Percentiles rank a stretch among this genome's conserved stretches.
phyloP scores from a whole-genome alignment of 164 flowering plant species.

The Magnolia sinica region DNA sequence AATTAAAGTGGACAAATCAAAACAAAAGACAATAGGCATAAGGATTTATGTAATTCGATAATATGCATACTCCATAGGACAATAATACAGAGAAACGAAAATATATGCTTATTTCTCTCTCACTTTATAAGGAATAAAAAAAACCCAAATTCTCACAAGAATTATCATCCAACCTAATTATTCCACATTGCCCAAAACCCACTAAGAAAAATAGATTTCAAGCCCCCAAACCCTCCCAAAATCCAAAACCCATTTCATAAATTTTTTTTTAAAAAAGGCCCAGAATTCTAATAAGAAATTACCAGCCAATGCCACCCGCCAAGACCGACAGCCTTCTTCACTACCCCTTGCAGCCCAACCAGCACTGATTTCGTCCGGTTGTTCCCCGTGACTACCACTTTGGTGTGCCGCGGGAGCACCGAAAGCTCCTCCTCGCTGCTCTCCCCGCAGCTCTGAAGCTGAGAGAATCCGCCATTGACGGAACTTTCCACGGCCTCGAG shows the following conservation, averaged over 20 bases:
- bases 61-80: no score
- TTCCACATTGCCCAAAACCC: not conserved
- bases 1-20: no score
- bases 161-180: not conserved
- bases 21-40: no score
- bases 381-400: constrained; percentile 76
- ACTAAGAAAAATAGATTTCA: not conserved
- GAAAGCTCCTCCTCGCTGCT: constrained; percentile 77
- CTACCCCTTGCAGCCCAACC: constrained; percentile 75
- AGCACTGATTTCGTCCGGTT: constrained; percentile 78
- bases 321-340: constrained; percentile 80
- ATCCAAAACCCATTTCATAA: constrained; percentile 1
- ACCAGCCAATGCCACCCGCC: constrained; percentile 99
- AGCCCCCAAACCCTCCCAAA: not conserved
- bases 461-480: constrained; percentile 49
- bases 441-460: constrained; percentile 58
- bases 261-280: no score
- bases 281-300: constrained; percentile 11
- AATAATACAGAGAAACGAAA: no score
- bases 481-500: constrained; percentile 55
- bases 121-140: no score
- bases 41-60: no score
- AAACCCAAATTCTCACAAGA: not conserved
- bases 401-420: constrained; percentile 73
- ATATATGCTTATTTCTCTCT: no score